phyloP scores from a whole-genome alignment of 2,329 filamentous ascomycete species.

The Hymenotorrendiella dingleyae region DNA sequence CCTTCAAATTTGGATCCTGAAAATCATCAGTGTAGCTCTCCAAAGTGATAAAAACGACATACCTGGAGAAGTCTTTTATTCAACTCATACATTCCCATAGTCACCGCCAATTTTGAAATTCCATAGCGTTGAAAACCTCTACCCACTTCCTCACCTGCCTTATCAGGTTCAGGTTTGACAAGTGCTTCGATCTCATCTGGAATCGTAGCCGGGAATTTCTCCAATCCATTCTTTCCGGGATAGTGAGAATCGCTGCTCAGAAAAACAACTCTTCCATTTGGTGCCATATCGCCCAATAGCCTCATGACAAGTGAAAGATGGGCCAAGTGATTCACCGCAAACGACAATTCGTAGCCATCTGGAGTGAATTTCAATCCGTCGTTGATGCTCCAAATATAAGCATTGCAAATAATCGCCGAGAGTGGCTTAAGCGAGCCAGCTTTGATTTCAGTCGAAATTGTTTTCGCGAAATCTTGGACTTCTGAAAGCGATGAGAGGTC shows the following conservation, averaged over 20 bases:
- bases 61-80: conserved; percentile 21
- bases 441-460: conserved; percentile 27
- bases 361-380: conserved; percentile 29
- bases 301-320: conserved; percentile 35
- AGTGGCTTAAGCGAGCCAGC: conserved; percentile 29
- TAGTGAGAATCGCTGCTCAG: conserved; percentile 29
- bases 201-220: conserved; percentile 33
- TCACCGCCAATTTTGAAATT: conserved; percentile 35
- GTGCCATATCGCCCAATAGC: conserved; percentile 27
- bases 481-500: conserved; percentile 32
- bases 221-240: conserved; percentile 35
- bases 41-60: not conserved
- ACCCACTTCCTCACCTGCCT: conserved; percentile 29
- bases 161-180: conserved; percentile 31
- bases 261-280: conserved; percentile 28
- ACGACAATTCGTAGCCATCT: conserved; percentile 35
- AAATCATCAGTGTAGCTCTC: too few species aligned
- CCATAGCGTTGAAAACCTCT: conserved; percentile 40
- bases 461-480: conserved; percentile 32
- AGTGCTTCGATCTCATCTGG: conserved; percentile 34
- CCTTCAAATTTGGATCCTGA: conserved; percentile 22
- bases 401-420: conserved; percentile 36
- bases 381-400: conserved; percentile 35
- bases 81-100: conserved; percentile 37
- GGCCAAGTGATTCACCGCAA: conserved; percentile 36